Percentiles rank a stretch among this genome's conserved stretches.
These are phyloP conservation scores for Ogataea ganodermae DNA, from an alignment of 805 yeast species.

Conservation along the genomic window DNA sequence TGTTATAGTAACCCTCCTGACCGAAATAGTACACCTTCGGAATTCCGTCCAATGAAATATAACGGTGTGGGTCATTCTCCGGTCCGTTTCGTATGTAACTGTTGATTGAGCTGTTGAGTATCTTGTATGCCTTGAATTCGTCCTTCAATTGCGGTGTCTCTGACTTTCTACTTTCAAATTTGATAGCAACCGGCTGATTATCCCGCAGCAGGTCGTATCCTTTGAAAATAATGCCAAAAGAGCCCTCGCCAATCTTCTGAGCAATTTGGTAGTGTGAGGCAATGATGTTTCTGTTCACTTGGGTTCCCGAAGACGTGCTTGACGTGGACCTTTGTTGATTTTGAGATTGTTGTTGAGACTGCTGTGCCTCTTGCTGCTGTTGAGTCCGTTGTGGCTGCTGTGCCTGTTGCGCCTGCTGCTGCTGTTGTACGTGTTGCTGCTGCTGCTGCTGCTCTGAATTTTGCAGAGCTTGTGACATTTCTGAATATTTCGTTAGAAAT, in stretches of 20 bases:
- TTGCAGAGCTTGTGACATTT: conserved; percentile 1
- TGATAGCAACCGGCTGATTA: conserved; percentile 65
- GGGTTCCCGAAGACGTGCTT: conserved; percentile 19
- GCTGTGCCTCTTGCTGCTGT: conserved; percentile 1
- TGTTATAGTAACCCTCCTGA: conserved; percentile 81
- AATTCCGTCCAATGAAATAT: conserved; percentile 52
- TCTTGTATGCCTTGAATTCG: conserved; percentile 77
- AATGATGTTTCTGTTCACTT: conserved; percentile 35
- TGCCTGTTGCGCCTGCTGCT: conserved; percentile 7
- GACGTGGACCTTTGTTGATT: conserved; percentile 22
- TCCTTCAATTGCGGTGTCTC: conserved; percentile 85
- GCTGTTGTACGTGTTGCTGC: too few relatives aligned
- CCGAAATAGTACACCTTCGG: conserved; percentile 87
- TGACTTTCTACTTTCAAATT: conserved; percentile 76
- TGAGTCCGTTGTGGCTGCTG: conserved; percentile 5
- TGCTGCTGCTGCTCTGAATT: conserved; percentile 6
- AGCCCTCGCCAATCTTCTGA: conserved; percentile 84
- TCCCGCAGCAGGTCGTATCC: conserved; percentile 73
- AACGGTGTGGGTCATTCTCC: conserved; percentile 26
- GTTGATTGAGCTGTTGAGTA: conserved; percentile 55
- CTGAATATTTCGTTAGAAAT: background rate
- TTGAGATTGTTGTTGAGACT: background rate
- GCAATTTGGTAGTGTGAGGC: conserved; percentile 77
- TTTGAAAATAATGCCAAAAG: conserved; percentile 83
- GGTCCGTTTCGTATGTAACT: conserved; percentile 31